phyloP scores from a whole-genome alignment of 2,329 filamentous ascomycete genomes.

The Cladophialophora psammophila region DNA sequence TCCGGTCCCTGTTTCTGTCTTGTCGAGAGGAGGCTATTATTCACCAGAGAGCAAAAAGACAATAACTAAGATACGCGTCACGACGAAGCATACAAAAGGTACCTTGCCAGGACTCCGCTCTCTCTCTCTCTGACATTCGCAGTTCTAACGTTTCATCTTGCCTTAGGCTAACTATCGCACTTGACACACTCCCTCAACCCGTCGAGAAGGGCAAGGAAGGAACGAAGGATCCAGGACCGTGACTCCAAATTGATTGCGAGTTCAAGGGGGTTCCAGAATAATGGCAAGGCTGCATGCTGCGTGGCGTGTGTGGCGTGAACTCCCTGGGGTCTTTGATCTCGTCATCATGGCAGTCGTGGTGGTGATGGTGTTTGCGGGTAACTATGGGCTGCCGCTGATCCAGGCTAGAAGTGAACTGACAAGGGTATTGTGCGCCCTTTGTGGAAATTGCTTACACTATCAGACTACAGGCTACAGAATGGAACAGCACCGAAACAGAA shows the following conservation, averaged over 20 bases:
- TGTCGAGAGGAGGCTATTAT: background rate
- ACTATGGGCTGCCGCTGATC: too few relatives aligned
- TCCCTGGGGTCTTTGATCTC: background rate
- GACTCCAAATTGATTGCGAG: background rate
- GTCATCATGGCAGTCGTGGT: background rate
- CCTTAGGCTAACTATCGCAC: background rate
- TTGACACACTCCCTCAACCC: background rate
- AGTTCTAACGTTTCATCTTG: background rate
- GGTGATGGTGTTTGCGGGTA: too few relatives aligned
- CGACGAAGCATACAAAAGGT: background rate
- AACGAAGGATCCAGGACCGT: background rate
- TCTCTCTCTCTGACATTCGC: background rate
- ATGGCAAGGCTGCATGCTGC: background rate
- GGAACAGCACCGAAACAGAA: background rate
- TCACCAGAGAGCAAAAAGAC: background rate
- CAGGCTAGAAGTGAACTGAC: too few relatives aligned
- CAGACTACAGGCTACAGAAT: background rate
- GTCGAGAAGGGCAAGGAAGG: background rate
- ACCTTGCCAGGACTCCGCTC: background rate
- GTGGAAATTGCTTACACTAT: slow-evolving; percentile 2
- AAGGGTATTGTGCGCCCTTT: background rate
- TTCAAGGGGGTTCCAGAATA: background rate
- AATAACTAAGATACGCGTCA: background rate
- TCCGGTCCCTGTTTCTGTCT: background rate
- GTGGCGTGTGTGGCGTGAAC: background rate